Evolutionary conservation across 495 filamentous ascomycete genomes (phyloP), one percentile per base, ranked within the genome.

Genomic region (Penicillium antarcticum): DNA sequence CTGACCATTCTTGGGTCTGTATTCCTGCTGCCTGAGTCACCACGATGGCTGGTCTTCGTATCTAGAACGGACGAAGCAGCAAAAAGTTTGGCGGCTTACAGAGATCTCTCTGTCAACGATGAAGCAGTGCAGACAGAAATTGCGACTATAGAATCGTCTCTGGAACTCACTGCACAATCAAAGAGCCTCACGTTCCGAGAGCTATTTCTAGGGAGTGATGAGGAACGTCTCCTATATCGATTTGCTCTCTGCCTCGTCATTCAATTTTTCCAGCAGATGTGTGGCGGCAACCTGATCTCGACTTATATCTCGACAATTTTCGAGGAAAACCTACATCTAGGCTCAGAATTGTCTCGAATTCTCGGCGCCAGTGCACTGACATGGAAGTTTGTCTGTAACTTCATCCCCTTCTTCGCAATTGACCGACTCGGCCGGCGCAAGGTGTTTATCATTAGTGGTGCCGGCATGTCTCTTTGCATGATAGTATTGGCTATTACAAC

Each of bases 21-120:
- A 32, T 83, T 77, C 71, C 67, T 75, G 21, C 72, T 85, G 44
- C 81, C 82, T 9, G 80, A 84, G 42, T 72, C 69, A 4, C 73
- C 71, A n/a, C 62, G 71, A 5, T 76, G 73, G 73, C 62, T 76
- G 3, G 62, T 73, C n/a, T 61, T 53, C 14, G 61, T 67, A 29
- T 54, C 58, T 34, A 61, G 68, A 14, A 57, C 60, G 21, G 63
- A 61, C 2, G 58, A 69, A 37, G 72, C 70, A 1, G 55, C 56
- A 31, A 13, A 44, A 13, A 68, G 56, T 37, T 61, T 77, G 7
- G 61, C 72, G 6, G 52, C 62, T 0, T 66, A 71, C 24, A 66
- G 66, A 13, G 68, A 65, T 21, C 26, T 63, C 2, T 34, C 61
- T 5, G 45, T 46, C 5, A 63, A 71, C 12, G 57, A 68, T 17